These are phyloP conservation scores for Lasiosphaeria ovina DNA, from an alignment of 495 filamentous ascomycete species.

Conservation along the genomic window DNA sequence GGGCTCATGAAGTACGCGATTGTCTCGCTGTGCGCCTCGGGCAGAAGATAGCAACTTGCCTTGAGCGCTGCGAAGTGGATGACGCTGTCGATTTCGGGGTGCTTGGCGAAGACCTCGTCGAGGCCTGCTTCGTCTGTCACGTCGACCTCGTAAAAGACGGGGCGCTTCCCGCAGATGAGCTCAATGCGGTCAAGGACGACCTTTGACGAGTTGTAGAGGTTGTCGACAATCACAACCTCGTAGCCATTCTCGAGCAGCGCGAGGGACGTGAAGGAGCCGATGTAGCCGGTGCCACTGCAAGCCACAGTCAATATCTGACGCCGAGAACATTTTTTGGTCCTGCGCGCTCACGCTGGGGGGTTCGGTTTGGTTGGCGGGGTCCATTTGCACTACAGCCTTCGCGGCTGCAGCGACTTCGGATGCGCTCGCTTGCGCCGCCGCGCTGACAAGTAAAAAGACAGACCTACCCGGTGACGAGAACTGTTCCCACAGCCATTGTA, in stretches of 20 bases:
- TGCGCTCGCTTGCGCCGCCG: background rate
- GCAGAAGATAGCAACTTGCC: conserved; percentile 48
- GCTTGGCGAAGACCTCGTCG: conserved; percentile 82
- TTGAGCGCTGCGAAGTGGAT: conserved; percentile 99
- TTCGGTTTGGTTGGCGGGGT: conserved; percentile 11
- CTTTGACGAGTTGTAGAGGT: conserved; percentile 89
- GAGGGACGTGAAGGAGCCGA: conserved; percentile 94
- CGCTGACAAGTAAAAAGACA: background rate
- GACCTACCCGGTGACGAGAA: conserved; percentile 85
- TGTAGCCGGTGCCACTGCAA: conserved; percentile 92
- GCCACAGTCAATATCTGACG: conserved; percentile 20
- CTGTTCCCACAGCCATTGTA: conserved; percentile 74
- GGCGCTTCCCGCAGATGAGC: conserved; percentile 85
- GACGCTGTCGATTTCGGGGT: conserved; percentile 93
- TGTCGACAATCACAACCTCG: conserved; percentile 94
- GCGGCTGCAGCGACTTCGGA: background rate
- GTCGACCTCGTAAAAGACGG: conserved; percentile 81
- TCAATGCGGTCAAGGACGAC: conserved; percentile 91
- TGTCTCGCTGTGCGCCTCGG: no score
- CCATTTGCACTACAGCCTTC: background rate
- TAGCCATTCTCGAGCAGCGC: conserved; percentile 91
- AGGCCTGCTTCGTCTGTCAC: conserved; percentile 80
- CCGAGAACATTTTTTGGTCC: background rate
- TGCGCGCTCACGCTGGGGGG: conserved; percentile 2
- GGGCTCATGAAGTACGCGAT: no score